Evolutionary conservation across 1,284 basidiomycete genomes (phyloP).

Genomic region (Cystobasidiaceae sp.): DNA sequence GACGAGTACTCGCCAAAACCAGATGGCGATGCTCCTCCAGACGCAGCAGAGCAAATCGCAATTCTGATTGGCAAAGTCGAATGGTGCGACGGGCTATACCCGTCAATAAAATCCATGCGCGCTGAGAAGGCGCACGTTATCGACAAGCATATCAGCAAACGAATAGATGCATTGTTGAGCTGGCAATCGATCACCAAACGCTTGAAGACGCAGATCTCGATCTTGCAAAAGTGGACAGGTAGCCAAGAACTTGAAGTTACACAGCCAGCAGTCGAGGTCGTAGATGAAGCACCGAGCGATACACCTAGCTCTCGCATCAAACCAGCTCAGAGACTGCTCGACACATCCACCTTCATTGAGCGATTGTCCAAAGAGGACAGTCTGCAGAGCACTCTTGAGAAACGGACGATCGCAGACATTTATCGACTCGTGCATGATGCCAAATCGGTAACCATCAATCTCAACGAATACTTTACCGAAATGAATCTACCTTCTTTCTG

Average conservation of each 20-base stretch:
- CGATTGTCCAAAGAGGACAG: constrained; percentile 92
- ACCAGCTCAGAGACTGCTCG: constrained; percentile 38
- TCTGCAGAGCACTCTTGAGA: constrained; percentile 88
- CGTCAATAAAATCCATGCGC: constrained; percentile 71
- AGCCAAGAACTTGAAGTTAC: constrained; percentile 54
- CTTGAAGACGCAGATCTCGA: constrained; percentile 67
- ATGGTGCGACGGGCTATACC: constrained; percentile 79
- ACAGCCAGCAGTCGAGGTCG: constrained; percentile 27
- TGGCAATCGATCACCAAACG: constrained; percentile 80
- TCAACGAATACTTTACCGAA: constrained; percentile 64
- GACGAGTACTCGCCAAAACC: constrained; percentile 37
- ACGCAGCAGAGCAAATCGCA: constrained; percentile 39
- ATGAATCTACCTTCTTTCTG: constrained; percentile 93
- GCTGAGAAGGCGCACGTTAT: constrained; percentile 67
- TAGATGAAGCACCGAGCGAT: constrained; percentile 1
- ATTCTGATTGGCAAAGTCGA: constrained; percentile 65
- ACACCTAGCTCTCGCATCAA: not conserved
- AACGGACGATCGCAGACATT: constrained; percentile 81
- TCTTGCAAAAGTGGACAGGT: constrained; percentile 84
- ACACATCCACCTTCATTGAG: constrained; percentile 75
- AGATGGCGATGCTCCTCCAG: constrained; percentile 44
- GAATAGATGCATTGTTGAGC: constrained; percentile 77
- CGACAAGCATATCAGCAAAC: constrained; percentile 63
- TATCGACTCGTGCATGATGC: constrained; percentile 80
- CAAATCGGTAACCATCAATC: constrained; percentile 78